Percentiles rank a stretch among this genome's conserved stretches.
phyloP scores from a whole-genome alignment of 139 green algal genomes.

The Tetradesmus obliquus region DNA sequence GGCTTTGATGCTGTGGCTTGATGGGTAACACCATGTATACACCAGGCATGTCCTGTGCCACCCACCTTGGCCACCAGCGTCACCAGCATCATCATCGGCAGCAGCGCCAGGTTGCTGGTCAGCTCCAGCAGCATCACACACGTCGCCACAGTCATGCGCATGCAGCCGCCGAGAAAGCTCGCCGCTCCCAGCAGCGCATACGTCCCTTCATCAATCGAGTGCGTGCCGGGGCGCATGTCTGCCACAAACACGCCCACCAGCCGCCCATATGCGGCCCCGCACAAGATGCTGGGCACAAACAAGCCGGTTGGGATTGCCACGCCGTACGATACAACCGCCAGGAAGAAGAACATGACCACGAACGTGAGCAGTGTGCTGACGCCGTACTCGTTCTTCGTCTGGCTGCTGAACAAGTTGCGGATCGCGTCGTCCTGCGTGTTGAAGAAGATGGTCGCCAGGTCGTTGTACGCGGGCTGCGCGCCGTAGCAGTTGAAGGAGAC shows the following conservation, averaged over 20 bases:
- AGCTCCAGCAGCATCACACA: conserved; percentile 91
- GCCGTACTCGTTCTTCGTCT: conserved; percentile 78
- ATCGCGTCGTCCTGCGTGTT: conserved; percentile 93
- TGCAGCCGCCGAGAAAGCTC: conserved; percentile 69
- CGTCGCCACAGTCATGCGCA: conserved; percentile 78
- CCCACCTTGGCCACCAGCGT: conserved; percentile 85
- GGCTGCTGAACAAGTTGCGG: conserved; percentile 81
- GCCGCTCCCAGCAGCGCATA: conserved; percentile 81
- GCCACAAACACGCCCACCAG: conserved; percentile 85
- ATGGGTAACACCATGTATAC: too few relatives aligned
- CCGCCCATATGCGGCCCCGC: conserved; percentile 82
- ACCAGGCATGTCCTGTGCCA: too few relatives aligned
- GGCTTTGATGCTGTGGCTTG: too few relatives aligned
- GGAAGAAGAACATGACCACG: conserved; percentile 72
- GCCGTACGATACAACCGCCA: conserved; percentile 81
- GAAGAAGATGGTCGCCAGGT: conserved; percentile 89
- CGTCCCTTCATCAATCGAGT: conserved; percentile 70
- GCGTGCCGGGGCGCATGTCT: conserved; percentile 54
- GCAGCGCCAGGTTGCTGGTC: conserved; percentile 86
- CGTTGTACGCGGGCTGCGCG: conserved; percentile 77
- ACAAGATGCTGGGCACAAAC: conserved; percentile 89
- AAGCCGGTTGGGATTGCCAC: conserved; percentile 76
- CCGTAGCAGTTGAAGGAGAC: conserved; percentile 67
- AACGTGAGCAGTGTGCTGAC: conserved; percentile 68
- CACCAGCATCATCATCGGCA: conserved; percentile 92